A percentile compares a stretch with the other conserved stretches of the same genome.
phyloP scores from a whole-genome alignment of 306 rosid species.

The Psophocarpus tetragonolobus region DNA sequence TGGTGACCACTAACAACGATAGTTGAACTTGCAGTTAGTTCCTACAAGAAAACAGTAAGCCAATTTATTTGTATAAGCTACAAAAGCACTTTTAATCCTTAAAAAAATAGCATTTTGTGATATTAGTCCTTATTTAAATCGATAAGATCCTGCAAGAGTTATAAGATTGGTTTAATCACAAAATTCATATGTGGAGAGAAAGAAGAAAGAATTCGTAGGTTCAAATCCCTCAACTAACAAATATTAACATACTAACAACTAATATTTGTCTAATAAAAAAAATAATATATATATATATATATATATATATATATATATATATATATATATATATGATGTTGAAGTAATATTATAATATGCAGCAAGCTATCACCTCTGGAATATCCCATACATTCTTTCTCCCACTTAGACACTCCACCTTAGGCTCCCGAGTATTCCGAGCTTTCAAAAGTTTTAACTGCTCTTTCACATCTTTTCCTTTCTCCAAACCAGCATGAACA shows the following conservation, averaged over 20 bases:
- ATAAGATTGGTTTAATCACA: too few relatives aligned
- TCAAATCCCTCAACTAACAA: too few relatives aligned
- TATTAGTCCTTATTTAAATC: not conserved
- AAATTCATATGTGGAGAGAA: too few relatives aligned
- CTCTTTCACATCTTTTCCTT: constrained; percentile 60
- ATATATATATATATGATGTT: too few relatives aligned
- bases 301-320: too few relatives aligned
- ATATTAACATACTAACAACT: too few relatives aligned
- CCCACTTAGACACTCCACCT: constrained; percentile 69
- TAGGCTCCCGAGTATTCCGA: constrained; percentile 69
- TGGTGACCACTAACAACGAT: constrained; percentile 90
- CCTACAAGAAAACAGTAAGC: constrained; percentile 47
- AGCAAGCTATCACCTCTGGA: constrained; percentile 63
- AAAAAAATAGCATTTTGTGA: not conserved
- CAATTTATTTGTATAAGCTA: constrained; percentile 1
- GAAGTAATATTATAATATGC: not conserved
- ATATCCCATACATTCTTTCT: constrained; percentile 78
- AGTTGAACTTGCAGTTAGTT: constrained; percentile 53
- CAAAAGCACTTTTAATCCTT: not conserved
- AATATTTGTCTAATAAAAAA: too few relatives aligned
- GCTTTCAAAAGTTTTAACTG: constrained; percentile 67
- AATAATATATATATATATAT: too few relatives aligned
- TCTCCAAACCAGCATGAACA: constrained; percentile 92
- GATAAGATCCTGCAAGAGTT: too few relatives aligned
- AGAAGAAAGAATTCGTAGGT: too few relatives aligned